Percentiles rank a stretch among this genome's conserved stretches.
Conservation (phyloP, 2,329 filamentous ascomycete genomes). For the Hyphodiscus sp. region DNA sequence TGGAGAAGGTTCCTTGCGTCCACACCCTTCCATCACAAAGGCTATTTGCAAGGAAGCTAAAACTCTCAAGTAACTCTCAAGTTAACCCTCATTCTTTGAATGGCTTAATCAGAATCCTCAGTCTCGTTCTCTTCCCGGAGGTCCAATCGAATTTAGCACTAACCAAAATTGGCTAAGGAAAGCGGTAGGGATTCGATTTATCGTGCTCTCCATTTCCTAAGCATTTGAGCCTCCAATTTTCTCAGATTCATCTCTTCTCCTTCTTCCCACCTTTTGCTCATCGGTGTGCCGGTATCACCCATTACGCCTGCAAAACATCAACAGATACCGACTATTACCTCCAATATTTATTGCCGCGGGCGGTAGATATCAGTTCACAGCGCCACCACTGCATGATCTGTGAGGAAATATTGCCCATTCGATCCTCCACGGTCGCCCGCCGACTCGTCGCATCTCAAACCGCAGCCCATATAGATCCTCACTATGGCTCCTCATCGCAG, state of each 20-base stretch:
- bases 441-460: slow-evolving; percentile 29
- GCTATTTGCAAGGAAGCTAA: not conserved
- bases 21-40: not conserved
- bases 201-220: slow-evolving; percentile 16
- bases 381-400: slow-evolving; percentile 30
- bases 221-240: slow-evolving; percentile 19
- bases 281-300: slow-evolving; percentile 28
- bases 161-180: slow-evolving; percentile 6
- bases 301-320: slow-evolving; percentile 20
- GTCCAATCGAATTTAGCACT: not conserved
- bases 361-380: slow-evolving; percentile 26
- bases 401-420: slow-evolving; percentile 26
- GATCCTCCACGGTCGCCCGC: slow-evolving; percentile 25
- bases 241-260: slow-evolving; percentile 6
- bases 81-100: too few species aligned
- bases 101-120: too few species aligned
- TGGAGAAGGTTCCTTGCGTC: not conserved
- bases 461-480: slow-evolving; percentile 23
- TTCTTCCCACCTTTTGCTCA: slow-evolving; percentile 17
- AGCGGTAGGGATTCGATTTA: slow-evolving; percentile 15
- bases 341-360: slow-evolving; percentile 29
- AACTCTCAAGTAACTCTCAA: not conserved
- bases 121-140: too few species aligned
- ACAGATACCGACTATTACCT: slow-evolving; percentile 15
- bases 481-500: slow-evolving; percentile 49